These are phyloP conservation scores for Dactylorhiza incarnata DNA, from an alignment of 106 monocot species.

Conservation along the genomic window DNA sequence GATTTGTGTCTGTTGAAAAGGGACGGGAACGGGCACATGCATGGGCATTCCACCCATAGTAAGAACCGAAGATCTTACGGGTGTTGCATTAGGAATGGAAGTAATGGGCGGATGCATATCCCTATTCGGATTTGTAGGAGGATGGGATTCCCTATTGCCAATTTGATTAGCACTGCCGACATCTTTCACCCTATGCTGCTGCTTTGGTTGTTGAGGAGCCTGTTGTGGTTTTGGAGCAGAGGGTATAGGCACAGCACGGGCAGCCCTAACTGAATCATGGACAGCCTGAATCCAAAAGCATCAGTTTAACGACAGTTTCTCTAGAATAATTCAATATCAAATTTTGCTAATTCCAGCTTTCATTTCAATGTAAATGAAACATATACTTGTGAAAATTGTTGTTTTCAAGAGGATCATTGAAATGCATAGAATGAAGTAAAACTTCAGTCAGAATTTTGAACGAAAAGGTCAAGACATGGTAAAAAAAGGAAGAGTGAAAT, in stretches of 20 bases:
- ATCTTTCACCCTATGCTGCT: constrained; percentile 25
- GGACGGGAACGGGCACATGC: constrained; percentile 8
- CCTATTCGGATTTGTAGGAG: constrained; percentile 30
- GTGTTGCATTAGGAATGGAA: constrained; percentile 7
- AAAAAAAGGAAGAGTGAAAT: background rate
- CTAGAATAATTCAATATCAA: background rate
- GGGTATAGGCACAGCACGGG: constrained; percentile 22
- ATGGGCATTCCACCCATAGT: constrained; percentile 38
- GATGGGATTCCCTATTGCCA: constrained; percentile 16
- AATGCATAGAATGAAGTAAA: background rate
- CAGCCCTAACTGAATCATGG: constrained; percentile 26
- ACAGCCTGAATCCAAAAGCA: constrained; percentile 17
- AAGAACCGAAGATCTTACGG: constrained; percentile 27
- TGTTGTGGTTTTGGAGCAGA: constrained; percentile 18
- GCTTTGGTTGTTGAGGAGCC: constrained; percentile 2
- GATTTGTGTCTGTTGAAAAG: constrained; percentile 50
- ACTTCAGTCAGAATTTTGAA: background rate
- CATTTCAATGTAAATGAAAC: background rate
- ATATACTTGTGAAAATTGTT: background rate
- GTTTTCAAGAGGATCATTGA: background rate
- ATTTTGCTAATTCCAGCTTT: background rate
- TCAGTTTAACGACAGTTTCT: background rate
- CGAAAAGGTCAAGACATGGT: background rate
- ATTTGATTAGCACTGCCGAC: constrained; percentile 18
- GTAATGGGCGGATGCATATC: constrained; percentile 25